phyloP scores from a whole-genome alignment of 2,329 filamentous ascomycete genomes.

The Aaosphaeria arxii region DNA sequence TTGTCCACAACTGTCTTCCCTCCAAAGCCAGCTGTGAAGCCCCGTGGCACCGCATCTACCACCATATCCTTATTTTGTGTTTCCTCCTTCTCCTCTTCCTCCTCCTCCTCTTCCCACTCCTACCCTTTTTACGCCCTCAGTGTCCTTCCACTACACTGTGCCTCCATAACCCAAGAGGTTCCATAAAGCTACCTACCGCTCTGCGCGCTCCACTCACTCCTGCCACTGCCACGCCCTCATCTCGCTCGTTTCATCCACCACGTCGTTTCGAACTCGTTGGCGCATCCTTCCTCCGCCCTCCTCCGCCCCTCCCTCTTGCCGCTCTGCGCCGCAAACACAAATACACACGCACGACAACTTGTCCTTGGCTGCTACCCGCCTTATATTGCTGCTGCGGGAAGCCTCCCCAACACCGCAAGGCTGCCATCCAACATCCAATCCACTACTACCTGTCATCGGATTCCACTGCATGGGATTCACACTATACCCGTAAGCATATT shows the following conservation, averaged over 20 bases:
- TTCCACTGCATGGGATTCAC: background rate
- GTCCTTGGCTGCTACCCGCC: background rate
- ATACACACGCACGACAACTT: background rate
- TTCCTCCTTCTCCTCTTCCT: constrained; percentile 1
- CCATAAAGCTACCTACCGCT: too few relatives aligned
- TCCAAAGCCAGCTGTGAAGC: too few relatives aligned
- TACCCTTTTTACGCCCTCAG: background rate
- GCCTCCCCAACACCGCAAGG: background rate
- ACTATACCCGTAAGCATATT: too few relatives aligned
- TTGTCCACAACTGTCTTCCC: too few relatives aligned
- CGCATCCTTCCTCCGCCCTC: constrained; percentile 5
- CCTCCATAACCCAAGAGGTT: background rate
- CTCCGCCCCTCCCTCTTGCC: constrained; percentile 5
- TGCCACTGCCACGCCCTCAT: background rate
- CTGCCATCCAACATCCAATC: constrained; percentile 1
- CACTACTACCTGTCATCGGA: background rate
- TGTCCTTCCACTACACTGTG: background rate
- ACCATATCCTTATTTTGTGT: too few relatives aligned
- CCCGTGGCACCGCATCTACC: too few relatives aligned
- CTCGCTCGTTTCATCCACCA: background rate
- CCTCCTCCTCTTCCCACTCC: constrained; percentile 1
- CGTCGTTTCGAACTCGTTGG: background rate
- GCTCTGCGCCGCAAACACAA: constrained; percentile 4
- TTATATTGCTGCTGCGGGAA: background rate
- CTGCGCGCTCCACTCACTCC: too few relatives aligned